Conservation (phyloP, 139 green algal genomes). For the Coccomyxa sp. region DNA sequence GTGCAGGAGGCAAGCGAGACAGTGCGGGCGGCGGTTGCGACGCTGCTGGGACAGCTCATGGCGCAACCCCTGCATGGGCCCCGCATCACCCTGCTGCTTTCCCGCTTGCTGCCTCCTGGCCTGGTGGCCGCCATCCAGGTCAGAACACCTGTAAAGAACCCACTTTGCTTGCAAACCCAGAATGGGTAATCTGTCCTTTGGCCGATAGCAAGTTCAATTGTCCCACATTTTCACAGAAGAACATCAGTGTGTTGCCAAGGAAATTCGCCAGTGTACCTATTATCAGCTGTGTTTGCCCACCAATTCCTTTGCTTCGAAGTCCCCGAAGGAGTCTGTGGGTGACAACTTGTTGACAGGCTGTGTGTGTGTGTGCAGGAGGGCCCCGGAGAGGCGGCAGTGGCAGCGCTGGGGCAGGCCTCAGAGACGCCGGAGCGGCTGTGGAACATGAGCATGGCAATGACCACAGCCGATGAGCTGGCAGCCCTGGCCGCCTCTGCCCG, state of each 20-base stretch:
- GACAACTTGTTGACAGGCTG: background rate
- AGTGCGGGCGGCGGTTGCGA: conserved; percentile 45
- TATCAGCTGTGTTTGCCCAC: too few species aligned
- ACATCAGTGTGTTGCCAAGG: background rate
- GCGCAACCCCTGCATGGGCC: conserved; percentile 66
- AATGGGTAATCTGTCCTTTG: too few species aligned
- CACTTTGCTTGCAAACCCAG: too few species aligned
- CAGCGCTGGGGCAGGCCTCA: conserved; percentile 38
- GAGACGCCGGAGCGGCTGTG: conserved; percentile 87
- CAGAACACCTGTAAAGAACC: background rate
- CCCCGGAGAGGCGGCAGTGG: conserved; percentile 42
- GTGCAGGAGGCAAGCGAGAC: conserved; percentile 18
- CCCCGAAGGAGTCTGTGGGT: too few species aligned
- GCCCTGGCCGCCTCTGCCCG: conserved; percentile 40
- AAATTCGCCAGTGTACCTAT: too few species aligned
- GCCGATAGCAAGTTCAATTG: background rate
- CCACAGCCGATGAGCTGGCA: conserved; percentile 46
- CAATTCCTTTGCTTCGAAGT: too few species aligned
- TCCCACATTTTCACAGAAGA: background rate
- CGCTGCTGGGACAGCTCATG: conserved; percentile 55
- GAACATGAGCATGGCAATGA: conserved; percentile 52
- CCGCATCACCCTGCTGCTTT: conserved; percentile 48
- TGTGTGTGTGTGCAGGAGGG: conserved; percentile 15
- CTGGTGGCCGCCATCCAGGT: conserved; percentile 68
- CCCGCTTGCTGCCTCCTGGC: conserved; percentile 72